A percentile compares a stretch with the other conserved stretches of the same genome.
Evolutionary conservation across 2,329 filamentous ascomycete genomes (phyloP).

Genomic region (Fusarium sp.): DNA sequence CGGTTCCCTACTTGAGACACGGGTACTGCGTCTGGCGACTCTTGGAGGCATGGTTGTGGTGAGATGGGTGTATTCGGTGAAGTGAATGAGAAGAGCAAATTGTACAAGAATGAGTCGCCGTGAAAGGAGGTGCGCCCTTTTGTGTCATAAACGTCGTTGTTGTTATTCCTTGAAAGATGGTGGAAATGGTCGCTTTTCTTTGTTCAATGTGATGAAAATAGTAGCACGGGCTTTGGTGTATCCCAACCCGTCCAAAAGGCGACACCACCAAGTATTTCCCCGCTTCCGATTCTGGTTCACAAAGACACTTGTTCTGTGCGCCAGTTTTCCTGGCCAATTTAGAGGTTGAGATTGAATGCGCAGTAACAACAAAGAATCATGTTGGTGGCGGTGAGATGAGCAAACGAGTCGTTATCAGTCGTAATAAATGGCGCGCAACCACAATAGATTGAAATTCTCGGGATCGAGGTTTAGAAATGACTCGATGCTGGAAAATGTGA

Average conservation of each 20-base stretch:
- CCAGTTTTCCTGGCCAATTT: conserved; percentile 38
- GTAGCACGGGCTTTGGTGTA: conserved; percentile 25
- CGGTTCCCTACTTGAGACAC: conserved; percentile 37
- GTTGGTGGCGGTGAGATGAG: conserved; percentile 38
- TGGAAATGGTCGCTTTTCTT: conserved; percentile 12
- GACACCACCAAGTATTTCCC: conserved; percentile 9
- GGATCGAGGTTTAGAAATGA: neutral
- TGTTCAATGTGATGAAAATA: conserved; percentile 40
- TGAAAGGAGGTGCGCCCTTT: conserved; percentile 26
- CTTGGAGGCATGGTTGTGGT: conserved; percentile 42
- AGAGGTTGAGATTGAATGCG: conserved; percentile 24
- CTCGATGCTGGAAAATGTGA: neutral
- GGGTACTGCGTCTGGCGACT: conserved; percentile 34
- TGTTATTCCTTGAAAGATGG: conserved; percentile 8
- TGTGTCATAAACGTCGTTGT: conserved; percentile 36
- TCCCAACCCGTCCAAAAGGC: conserved; percentile 11
- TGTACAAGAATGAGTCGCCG: conserved; percentile 6
- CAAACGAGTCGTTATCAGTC: conserved; percentile 5
- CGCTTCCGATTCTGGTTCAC: conserved; percentile 8
- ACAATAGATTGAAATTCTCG: neutral
- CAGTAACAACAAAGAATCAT: conserved; percentile 46
- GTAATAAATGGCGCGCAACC: neutral
- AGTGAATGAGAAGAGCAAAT: conserved; percentile 3
- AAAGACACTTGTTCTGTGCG: conserved; percentile 20
- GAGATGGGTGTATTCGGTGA: neutral